Conservation (phyloP, 495 filamentous ascomycete genomes). For the Hyaloscypha hepaticicola region DNA sequence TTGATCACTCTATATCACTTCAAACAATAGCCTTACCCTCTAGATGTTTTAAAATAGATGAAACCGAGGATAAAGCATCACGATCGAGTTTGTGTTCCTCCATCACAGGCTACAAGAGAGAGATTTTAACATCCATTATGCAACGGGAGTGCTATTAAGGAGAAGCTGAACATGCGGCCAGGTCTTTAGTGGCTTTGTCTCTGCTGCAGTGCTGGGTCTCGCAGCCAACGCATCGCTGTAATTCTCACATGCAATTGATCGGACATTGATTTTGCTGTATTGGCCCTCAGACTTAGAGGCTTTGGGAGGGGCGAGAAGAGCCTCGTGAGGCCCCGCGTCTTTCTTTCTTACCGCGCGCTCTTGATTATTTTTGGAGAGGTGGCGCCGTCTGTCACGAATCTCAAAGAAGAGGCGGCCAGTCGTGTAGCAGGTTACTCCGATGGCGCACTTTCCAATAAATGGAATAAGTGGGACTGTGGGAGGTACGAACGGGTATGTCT, state of each 20-base stretch:
- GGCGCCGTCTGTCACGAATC: too few species aligned
- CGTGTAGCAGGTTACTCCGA: neutral
- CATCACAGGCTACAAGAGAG: neutral
- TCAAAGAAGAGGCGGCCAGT: neutral
- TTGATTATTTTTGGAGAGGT: neutral
- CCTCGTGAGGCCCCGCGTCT: neutral
- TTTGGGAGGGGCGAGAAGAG: neutral
- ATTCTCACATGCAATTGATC: conserved; percentile 1
- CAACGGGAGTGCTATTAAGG: neutral
- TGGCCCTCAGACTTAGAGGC: too few species aligned
- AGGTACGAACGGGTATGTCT: too few species aligned
- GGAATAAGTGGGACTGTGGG: neutral
- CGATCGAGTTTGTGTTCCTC: neutral
- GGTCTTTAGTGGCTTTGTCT: neutral
- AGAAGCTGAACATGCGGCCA: neutral
- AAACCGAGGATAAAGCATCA: neutral
- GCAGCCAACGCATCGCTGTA: conserved; percentile 1
- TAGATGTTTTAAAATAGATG: neutral
- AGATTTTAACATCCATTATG: neutral
- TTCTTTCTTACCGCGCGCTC: neutral
- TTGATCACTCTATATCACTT: neutral
- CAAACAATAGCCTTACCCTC: neutral
- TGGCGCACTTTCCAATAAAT: neutral
- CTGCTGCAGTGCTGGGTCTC: neutral
- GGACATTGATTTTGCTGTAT: neutral